These are phyloP conservation scores for Coelastrella sp. DNA, from an alignment of 139 green algal species.

Conservation along the genomic window DNA sequence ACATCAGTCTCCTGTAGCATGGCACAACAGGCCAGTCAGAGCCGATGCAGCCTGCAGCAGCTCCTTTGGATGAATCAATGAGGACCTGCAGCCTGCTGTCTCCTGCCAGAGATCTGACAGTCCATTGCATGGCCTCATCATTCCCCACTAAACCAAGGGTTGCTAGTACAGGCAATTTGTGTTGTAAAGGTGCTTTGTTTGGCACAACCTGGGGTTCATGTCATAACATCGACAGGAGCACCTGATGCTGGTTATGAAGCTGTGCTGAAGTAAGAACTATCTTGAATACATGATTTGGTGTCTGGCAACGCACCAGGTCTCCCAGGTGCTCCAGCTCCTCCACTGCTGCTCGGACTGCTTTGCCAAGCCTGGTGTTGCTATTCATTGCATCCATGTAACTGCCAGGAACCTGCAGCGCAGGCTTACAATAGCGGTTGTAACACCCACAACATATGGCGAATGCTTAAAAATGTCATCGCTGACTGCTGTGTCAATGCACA, in stretches of 20 bases:
- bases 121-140: no score
- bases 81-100: background rate
- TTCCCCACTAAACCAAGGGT: no score
- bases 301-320: conserved; percentile 49
- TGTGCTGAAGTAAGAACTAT: background rate
- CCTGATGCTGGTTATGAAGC: background rate
- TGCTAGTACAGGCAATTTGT: no score
- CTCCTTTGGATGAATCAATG: background rate
- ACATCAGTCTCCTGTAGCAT: conserved; percentile 52
- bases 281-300: background rate
- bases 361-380: conserved; percentile 63
- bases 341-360: conserved; percentile 59
- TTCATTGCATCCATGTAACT: conserved; percentile 63
- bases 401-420: conserved; percentile 56
- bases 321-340: conserved; percentile 62
- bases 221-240: no score
- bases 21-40: background rate
- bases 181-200: no score
- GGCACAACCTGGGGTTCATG: no score
- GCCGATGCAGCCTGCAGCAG: background rate
- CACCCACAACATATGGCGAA: background rate
- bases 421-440: background rate
- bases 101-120: no score
- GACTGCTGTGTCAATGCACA: no score
- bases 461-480: background rate